Evolutionary conservation across 106 monocot genomes (phyloP).

Genomic region (Chionographis japonica): DNA sequence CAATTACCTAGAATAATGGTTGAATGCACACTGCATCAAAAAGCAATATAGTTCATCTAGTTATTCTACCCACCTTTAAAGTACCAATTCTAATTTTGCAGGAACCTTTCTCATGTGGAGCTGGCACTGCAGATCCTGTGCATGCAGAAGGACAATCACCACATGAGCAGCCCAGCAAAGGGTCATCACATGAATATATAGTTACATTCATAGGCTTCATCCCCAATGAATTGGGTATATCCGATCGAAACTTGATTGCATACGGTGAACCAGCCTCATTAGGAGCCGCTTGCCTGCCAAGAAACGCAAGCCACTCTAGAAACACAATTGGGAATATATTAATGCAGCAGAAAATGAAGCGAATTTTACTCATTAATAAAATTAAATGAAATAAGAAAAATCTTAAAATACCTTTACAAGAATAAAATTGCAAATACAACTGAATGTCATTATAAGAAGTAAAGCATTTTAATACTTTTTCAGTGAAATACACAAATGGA

Average conservation of each 20-base stretch:
- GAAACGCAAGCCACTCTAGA: constrained; percentile 80
- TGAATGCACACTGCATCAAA: too few relatives aligned
- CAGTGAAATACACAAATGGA: too few relatives aligned
- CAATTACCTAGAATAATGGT: too few relatives aligned
- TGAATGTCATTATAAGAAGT: too few relatives aligned
- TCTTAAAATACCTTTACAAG: too few relatives aligned
- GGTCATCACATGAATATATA: constrained; percentile 81
- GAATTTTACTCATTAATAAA: too few relatives aligned
- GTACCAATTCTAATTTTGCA: constrained; percentile 70
- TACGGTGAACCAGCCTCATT: constrained; percentile 76
- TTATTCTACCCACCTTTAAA: constrained; percentile 43
- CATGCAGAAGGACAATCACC: constrained; percentile 88
- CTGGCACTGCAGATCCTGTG: constrained; percentile 17
- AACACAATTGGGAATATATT: not conserved
- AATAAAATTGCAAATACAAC: too few relatives aligned
- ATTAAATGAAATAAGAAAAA: too few relatives aligned
- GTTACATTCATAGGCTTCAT: constrained; percentile 73
- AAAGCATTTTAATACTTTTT: too few relatives aligned
- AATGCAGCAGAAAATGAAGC: too few relatives aligned
- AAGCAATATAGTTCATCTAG: too few relatives aligned
- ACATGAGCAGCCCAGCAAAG: constrained; percentile 88
- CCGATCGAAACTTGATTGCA: constrained; percentile 58
- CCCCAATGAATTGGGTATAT: constrained; percentile 39
- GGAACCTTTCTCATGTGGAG: constrained; percentile 30
- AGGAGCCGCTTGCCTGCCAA: constrained; percentile 63